These are phyloP conservation scores for Verticillium nonalfalfae DNA, from an alignment of 2,329 filamentous ascomycete species.

Conservation along the genomic window DNA sequence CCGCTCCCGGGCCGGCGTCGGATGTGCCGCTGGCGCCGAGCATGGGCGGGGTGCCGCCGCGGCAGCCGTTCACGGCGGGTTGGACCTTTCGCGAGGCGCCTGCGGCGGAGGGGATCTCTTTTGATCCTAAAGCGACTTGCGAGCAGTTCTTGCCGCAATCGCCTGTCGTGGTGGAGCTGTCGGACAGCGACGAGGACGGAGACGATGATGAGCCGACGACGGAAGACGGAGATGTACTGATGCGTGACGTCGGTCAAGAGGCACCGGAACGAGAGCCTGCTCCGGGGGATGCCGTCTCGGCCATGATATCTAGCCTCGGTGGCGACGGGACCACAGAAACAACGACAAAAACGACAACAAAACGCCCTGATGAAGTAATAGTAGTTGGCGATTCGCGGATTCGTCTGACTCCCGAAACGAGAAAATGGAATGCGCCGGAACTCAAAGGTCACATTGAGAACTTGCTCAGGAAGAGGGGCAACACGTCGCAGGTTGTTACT, in stretches of 20 bases:
- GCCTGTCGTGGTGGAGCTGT: not conserved
- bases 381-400: not conserved
- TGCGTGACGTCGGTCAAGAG: not conserved
- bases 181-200: not conserved
- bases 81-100: slow-evolving; percentile 4
- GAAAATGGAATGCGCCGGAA: not conserved
- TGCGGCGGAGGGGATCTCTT: not conserved
- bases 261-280: not conserved
- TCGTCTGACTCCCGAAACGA: not conserved
- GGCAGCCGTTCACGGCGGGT: slow-evolving; percentile 10
- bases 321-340: not conserved
- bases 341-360: not conserved
- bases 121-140: slow-evolving; percentile 8
- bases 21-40: slow-evolving; percentile 5
- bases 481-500: not conserved
- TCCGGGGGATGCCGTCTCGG: not conserved
- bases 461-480: not conserved
- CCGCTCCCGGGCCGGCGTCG: not conserved
- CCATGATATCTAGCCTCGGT: not conserved
- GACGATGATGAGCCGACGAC: not conserved
- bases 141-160: slow-evolving; percentile 7
- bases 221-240: not conserved
- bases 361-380: not conserved
- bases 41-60: slow-evolving; percentile 4
- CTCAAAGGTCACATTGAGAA: not conserved